A percentile compares a stretch with the other conserved stretches of the same genome.
Conservation (phyloP, 768 basidiomycete genomes). For the Collybia nuda region DNA sequence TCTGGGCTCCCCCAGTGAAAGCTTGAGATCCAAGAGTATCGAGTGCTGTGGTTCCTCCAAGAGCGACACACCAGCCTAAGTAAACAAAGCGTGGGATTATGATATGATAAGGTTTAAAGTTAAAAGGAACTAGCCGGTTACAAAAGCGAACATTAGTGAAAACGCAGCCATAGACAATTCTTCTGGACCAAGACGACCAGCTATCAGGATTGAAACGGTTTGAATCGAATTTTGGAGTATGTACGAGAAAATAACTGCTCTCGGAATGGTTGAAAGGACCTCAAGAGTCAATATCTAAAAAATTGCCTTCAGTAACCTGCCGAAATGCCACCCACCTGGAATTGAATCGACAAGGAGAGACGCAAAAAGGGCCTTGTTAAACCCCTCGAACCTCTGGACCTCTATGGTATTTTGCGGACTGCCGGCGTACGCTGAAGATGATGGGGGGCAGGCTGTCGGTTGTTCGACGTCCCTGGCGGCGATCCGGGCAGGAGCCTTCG, state of each 20-base stretch:
- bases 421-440: too few species aligned
- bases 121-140: slow-evolving; percentile 64
- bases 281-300: background rate
- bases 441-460: too few species aligned
- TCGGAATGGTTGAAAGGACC: background rate
- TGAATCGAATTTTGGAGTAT: slow-evolving; percentile 75
- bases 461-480: too few species aligned
- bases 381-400: too few species aligned
- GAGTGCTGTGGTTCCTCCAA: slow-evolving; percentile 77
- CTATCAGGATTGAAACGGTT: slow-evolving; percentile 60
- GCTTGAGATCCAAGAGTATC: slow-evolving; percentile 80
- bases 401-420: too few species aligned
- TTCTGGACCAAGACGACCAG: slow-evolving; percentile 54
- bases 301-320: too few species aligned
- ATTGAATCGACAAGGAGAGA: slow-evolving; percentile 56
- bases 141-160: slow-evolving; percentile 75
- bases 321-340: slow-evolving; percentile 39
- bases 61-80: slow-evolving; percentile 74
- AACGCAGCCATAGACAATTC: slow-evolving; percentile 74
- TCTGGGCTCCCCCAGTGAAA: slow-evolving; percentile 60
- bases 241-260: slow-evolving; percentile 65
- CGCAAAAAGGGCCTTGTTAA: slow-evolving; percentile 29
- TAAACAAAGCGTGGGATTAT: slow-evolving; percentile 48
- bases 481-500: too few species aligned
- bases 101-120: slow-evolving; percentile 20